Evolutionary conservation across 2,329 filamentous ascomycete species (phyloP).

Genomic region (Aspergillus fructus): DNA sequence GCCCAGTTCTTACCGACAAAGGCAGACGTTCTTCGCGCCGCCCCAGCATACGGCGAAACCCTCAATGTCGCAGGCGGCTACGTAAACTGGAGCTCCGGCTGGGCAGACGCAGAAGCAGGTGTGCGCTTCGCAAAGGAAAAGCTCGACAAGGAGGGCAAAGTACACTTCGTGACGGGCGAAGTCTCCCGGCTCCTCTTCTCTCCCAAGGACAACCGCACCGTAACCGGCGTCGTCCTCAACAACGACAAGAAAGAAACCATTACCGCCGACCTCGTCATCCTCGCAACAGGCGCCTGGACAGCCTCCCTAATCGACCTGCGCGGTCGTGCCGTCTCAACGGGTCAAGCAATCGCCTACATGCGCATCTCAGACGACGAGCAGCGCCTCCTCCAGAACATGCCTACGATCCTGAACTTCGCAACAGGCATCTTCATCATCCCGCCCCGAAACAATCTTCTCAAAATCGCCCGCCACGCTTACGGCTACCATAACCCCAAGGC

Average conservation of each 20-base stretch:
- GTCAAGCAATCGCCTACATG: slow-evolving; percentile 77
- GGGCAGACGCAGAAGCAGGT: slow-evolving; percentile 44
- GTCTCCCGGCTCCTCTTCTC: slow-evolving; percentile 37
- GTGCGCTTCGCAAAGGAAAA: slow-evolving; percentile 40
- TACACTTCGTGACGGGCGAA: slow-evolving; percentile 35
- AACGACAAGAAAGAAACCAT: slow-evolving; percentile 48
- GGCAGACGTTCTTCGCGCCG: slow-evolving; percentile 34
- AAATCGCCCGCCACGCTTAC: slow-evolving; percentile 68
- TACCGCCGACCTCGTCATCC: slow-evolving; percentile 69
- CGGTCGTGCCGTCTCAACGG: slow-evolving; percentile 75
- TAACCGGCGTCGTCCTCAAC: slow-evolving; percentile 51
- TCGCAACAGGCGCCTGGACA: slow-evolving; percentile 88
- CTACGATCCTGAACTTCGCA: slow-evolving; percentile 57
- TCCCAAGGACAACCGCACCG: slow-evolving; percentile 7
- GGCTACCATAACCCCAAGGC: slow-evolving; percentile 57
- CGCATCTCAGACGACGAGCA: slow-evolving; percentile 72
- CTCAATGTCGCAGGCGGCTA: slow-evolving; percentile 43
- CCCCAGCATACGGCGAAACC: slow-evolving; percentile 35
- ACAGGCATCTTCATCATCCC: slow-evolving; percentile 58
- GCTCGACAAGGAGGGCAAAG: slow-evolving; percentile 37
- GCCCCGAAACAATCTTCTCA: slow-evolving; percentile 57
- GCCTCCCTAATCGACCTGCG: slow-evolving; percentile 73
- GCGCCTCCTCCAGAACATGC: slow-evolving; percentile 61
- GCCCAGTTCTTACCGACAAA: slow-evolving; percentile 35
- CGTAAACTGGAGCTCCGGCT: slow-evolving; percentile 48